phyloP scores from a whole-genome alignment of 768 basidiomycete genomes.

The Lactarius psammicola region DNA sequence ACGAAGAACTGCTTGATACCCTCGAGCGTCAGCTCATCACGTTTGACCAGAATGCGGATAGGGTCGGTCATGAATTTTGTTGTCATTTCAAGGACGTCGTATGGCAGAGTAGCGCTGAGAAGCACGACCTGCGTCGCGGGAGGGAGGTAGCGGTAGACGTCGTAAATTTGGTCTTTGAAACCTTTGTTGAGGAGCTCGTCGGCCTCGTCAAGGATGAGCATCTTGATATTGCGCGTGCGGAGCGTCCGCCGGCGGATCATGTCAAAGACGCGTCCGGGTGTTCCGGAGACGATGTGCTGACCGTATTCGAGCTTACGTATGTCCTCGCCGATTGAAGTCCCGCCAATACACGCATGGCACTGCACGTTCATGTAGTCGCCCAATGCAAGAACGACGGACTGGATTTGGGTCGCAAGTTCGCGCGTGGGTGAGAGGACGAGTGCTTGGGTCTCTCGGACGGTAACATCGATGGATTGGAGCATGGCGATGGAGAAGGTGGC shows the following conservation, averaged over 20 bases:
- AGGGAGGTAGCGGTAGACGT: slow-evolving; percentile 96
- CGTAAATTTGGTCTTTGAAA: slow-evolving; percentile 99
- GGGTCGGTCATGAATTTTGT: slow-evolving; percentile 99
- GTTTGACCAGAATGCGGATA: slow-evolving; percentile 96
- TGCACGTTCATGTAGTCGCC: slow-evolving; percentile 99
- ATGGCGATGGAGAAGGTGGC: slow-evolving; percentile 98
- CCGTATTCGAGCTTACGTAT: slow-evolving; percentile 97
- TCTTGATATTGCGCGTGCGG: slow-evolving; percentile 96
- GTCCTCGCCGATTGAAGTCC: slow-evolving; percentile 95
- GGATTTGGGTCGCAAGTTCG: slow-evolving; percentile 98
- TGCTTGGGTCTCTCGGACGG: slow-evolving; percentile 92
- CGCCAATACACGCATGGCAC: slow-evolving; percentile 97
- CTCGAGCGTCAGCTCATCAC: slow-evolving; percentile 97
- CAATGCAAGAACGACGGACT: slow-evolving; percentile 92
- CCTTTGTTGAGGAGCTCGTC: slow-evolving; percentile 97
- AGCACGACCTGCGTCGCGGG: slow-evolving; percentile 97
- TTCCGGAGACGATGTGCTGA: slow-evolving; percentile 96
- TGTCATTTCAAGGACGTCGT: slow-evolving; percentile 98
- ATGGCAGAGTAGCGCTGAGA: slow-evolving; percentile 92
- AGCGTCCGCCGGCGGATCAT: slow-evolving; percentile 96
- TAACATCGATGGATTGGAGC: slow-evolving; percentile 95
- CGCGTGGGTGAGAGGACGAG: slow-evolving; percentile 97
- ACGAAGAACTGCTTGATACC: slow-evolving; percentile 97
- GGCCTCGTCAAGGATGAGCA: slow-evolving; percentile 92
- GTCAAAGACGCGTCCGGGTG: slow-evolving; percentile 97